Evolutionary conservation across 108 stramenopile species (phyloP), one percentile per base, ranked within the genome.

Genomic region (Conticribra weissflogii): DNA sequence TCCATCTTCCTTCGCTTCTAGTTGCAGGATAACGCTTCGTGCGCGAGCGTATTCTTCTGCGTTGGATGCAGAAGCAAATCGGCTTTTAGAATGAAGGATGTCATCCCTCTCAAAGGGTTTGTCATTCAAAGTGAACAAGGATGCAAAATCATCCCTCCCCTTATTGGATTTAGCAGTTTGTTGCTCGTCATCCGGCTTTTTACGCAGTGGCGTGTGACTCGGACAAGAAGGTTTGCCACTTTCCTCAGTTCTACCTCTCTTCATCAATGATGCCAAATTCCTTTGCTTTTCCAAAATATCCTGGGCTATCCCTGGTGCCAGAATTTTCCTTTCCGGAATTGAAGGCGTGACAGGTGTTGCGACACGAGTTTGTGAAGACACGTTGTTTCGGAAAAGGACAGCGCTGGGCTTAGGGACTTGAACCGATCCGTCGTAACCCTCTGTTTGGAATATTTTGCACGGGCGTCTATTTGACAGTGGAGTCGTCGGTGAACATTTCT

Each of bases 1-100:
- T 15, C 49, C 31, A 32, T 74, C 72, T 29, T 86, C 77, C 51
- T 81, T 51, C n/a, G 48, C 59, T 71, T 94, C 90, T 62, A 94
- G 54, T 56, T 88, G 90, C 16, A 71, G 68, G 3, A 94, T 25
- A 15, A 57, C 72, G 8, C 63, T 71, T 14, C 93, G 74, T 28
- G 76, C 83, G 47, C 69, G 56, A 52, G 86, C 88, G 59, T 90
- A 94, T 53, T 83, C 86, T 59, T 88, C 85, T 1, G 93, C 93
- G 2, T 78, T 68, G 24, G 79, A 86, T 56, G 90, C 89, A 41
- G 34, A 53, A 2, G 85, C 87, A 65, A 88, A 94, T n/a, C 67
- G 63, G 59, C 93, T 94, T 61, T 86, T 88, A 23, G 90, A 79
- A 30, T 61, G 61, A 17, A 83, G 48, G 41, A 88, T 68, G 58